Conservation (phyloP, 2,329 filamentous ascomycete species). For the Aspergillus sp. region DNA sequence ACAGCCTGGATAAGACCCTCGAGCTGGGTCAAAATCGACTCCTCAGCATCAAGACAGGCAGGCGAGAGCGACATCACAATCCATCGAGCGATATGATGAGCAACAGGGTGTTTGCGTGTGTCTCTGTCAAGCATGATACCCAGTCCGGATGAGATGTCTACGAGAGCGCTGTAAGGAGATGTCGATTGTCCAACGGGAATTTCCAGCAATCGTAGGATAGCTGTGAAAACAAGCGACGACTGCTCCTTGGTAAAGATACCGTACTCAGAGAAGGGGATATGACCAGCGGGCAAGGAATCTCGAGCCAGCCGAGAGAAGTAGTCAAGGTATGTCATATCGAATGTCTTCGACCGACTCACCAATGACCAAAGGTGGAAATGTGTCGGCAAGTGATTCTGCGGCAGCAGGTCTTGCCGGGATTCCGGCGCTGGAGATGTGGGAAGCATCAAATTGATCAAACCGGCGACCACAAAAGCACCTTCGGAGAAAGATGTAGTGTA, state of each 20-base stretch:
- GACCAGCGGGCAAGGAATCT: conserved; percentile 69
- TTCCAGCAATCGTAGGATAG: conserved; percentile 80
- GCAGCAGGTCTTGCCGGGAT: conserved; percentile 69
- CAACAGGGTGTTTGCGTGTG: conserved; percentile 83
- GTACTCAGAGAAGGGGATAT: conserved; percentile 77
- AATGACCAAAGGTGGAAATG: conserved; percentile 97
- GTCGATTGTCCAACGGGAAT: conserved; percentile 96
- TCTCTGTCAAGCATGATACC: conserved; percentile 88
- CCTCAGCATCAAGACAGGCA: conserved; percentile 67
- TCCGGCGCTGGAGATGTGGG: conserved; percentile 72
- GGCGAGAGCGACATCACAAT: conserved; percentile 91
- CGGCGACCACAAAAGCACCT: conserved; percentile 88
- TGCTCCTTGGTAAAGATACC: conserved; percentile 92
- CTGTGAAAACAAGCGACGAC: conserved; percentile 87
- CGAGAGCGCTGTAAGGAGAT: conserved; percentile 75
- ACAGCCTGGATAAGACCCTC: conserved; percentile 91
- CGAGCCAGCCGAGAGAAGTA: conserved; percentile 81
- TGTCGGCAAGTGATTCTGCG: conserved; percentile 83
- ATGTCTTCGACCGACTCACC: conserved; percentile 79
- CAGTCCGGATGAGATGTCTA: conserved; percentile 79
- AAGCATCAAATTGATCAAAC: conserved; percentile 78
- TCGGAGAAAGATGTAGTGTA: conserved; percentile 93
- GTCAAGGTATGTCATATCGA: conserved; percentile 85
- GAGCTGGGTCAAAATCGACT: conserved; percentile 76
- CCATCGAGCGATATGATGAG: conserved; percentile 89